These are phyloP conservation scores for Syncephalis plumigaleata DNA, from an alignment of 371 early-diverging fungal species.

Conservation along the genomic window DNA sequence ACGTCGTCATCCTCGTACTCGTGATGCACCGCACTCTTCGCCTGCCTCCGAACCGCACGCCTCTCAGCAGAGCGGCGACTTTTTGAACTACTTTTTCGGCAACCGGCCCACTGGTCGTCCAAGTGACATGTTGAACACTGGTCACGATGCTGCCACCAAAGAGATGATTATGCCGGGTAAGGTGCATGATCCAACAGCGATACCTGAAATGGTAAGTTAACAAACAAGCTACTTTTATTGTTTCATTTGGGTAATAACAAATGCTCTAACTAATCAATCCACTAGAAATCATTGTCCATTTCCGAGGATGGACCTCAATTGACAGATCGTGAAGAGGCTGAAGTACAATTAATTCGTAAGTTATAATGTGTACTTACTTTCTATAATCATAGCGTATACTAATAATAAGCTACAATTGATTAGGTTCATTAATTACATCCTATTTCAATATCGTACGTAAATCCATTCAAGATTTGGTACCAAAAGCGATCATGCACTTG, in stretches of 20 bases:
- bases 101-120: conserved; percentile 14
- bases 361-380: neutral
- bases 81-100: conserved; percentile 64
- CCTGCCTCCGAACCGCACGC: neutral
- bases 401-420: neutral
- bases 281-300: conserved; percentile 16
- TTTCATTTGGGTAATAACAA: no score
- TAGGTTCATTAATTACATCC: conserved; percentile 52
- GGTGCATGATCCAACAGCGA: conserved; percentile 13
- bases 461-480: conserved; percentile 74
- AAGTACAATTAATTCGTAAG: conserved; percentile 67
- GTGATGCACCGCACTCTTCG: conserved; percentile 3
- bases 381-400: neutral
- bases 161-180: conserved; percentile 24
- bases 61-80: conserved; percentile 28
- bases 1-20: conserved; percentile 1
- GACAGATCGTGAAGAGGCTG: conserved; percentile 60
- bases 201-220: conserved; percentile 15
- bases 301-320: conserved; percentile 16
- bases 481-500: conserved; percentile 84
- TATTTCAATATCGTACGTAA: conserved; percentile 77
- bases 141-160: conserved; percentile 24
- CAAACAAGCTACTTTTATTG: no score
- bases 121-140: conserved; percentile 22
- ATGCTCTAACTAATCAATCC: no score